phyloP scores from a whole-genome alignment of 2,329 filamentous ascomycete genomes.

The Volutella citrinella region DNA sequence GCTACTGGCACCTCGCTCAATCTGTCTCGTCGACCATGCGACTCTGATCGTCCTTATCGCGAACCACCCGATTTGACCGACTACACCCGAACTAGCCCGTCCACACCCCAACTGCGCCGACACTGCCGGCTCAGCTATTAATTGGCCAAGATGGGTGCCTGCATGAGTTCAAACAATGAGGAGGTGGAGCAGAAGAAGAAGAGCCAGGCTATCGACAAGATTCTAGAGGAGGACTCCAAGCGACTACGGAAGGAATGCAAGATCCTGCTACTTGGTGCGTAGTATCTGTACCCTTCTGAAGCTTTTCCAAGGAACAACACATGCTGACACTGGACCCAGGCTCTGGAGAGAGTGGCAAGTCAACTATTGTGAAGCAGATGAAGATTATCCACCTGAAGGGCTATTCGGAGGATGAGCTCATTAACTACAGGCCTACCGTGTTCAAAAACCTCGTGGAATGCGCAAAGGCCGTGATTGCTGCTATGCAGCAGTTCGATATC shows the following conservation, averaged over 20 bases:
- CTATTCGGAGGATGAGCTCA: slow-evolving; percentile 90
- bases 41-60: slow-evolving; percentile 18
- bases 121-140: slow-evolving; percentile 13
- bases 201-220: slow-evolving; percentile 92
- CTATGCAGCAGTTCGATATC: slow-evolving; percentile 89
- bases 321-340: slow-evolving; percentile 51
- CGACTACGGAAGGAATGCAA: slow-evolving; percentile 97
- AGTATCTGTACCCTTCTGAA: background rate
- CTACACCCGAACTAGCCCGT: no score
- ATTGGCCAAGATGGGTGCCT: slow-evolving; percentile 73
- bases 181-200: slow-evolving; percentile 93
- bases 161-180: slow-evolving; percentile 85
- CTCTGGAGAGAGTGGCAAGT: slow-evolving; percentile 97
- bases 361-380: slow-evolving; percentile 99
- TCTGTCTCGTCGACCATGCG: slow-evolving; percentile 26
- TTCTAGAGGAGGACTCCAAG: slow-evolving; percentile 90
- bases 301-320: slow-evolving; percentile 1
- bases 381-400: slow-evolving; percentile 99
- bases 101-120: no score
- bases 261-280: slow-evolving; percentile 83
- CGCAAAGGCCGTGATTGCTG: slow-evolving; percentile 86
- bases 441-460: slow-evolving; percentile 99
- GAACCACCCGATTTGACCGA: no score
- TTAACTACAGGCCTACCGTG: slow-evolving; percentile 90
- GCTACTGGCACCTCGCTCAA: no score